phyloP scores from a whole-genome alignment of 176 grass and related monocot species.

The Oryza brachyantha region DNA sequence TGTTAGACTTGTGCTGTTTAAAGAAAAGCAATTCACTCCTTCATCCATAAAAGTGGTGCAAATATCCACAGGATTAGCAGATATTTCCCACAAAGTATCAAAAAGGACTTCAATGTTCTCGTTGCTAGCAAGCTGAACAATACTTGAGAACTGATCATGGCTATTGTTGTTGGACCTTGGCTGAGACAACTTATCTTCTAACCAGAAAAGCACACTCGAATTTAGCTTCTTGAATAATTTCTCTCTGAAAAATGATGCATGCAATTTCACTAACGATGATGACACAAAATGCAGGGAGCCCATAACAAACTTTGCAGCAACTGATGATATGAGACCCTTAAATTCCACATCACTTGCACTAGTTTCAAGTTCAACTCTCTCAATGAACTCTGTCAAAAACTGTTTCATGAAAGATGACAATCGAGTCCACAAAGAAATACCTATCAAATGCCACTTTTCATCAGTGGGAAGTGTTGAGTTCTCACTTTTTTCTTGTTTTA shows the following conservation, averaged over 20 bases:
- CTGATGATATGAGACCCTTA: conserved; percentile 22
- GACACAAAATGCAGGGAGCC: conserved; percentile 56
- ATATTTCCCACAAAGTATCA: conserved; percentile 66
- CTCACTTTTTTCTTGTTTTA: conserved; percentile 26
- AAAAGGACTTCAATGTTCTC: conserved; percentile 48
- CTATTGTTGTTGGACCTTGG: conserved; percentile 31
- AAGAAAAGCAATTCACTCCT: conserved; percentile 58
- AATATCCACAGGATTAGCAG: conserved; percentile 57
- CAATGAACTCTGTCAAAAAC: conserved; percentile 44
- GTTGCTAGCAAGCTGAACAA: conserved; percentile 42
- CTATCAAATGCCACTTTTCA: conserved; percentile 81
- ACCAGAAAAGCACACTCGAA: conserved; percentile 52
- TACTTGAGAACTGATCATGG: conserved; percentile 38
- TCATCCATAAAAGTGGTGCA: conserved; percentile 63
- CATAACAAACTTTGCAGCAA: conserved; percentile 52
- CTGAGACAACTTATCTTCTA: conserved; percentile 47
- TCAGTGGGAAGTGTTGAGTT: conserved; percentile 40
- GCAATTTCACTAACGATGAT: conserved; percentile 65
- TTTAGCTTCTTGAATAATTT: conserved; percentile 44
- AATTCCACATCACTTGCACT: conserved; percentile 35
- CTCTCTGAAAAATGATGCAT: conserved; percentile 63
- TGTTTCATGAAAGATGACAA: conserved; percentile 57
- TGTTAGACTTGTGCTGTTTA: conserved; percentile 36
- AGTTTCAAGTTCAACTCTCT: conserved; percentile 35
- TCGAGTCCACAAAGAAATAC: conserved; percentile 65